These are phyloP conservation scores for Exophiala spinifera DNA, from an alignment of 2,329 filamentous ascomycete species.

Conservation along the genomic window DNA sequence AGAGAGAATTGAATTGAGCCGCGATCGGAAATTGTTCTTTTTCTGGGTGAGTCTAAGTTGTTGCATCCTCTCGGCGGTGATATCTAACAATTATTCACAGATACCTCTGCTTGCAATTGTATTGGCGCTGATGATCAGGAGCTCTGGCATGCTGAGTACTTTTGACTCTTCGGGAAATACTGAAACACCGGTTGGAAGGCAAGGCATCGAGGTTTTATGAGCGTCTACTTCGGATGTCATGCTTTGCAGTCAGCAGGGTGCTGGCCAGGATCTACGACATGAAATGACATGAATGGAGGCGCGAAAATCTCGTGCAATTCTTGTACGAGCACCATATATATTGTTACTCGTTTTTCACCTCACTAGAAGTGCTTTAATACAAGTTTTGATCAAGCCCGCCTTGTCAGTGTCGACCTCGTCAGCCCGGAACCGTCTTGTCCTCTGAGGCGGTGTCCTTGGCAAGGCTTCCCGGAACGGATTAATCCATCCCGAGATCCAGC, in stretches of 20 bases:
- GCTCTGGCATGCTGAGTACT: constrained; percentile 24
- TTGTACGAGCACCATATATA: not conserved
- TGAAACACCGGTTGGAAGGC: not conserved
- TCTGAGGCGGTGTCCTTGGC: no score
- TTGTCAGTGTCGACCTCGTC: not conserved
- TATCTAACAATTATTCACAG: constrained; percentile 33
- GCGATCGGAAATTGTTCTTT: constrained; percentile 53
- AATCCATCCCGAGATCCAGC: not conserved
- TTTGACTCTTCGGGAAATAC: constrained; percentile 6
- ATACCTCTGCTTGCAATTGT: constrained; percentile 49
- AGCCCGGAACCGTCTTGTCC: not conserved
- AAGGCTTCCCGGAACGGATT: not conserved
- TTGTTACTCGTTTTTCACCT: no score
- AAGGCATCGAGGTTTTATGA: constrained; percentile 14
- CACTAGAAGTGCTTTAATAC: no score
- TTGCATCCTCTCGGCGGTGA: not conserved
- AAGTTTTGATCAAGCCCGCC: no score
- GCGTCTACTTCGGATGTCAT: not conserved
- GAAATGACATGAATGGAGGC: not conserved
- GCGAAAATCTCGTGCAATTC: not conserved
- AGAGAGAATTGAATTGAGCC: constrained; percentile 43
- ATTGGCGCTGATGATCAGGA: constrained; percentile 45
- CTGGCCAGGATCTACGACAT: not conserved
- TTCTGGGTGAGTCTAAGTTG: constrained; percentile 47
- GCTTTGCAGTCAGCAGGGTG: not conserved